Evolutionary conservation across 306 rosid species (phyloP).

Genomic region (Castanea crenata): DNA sequence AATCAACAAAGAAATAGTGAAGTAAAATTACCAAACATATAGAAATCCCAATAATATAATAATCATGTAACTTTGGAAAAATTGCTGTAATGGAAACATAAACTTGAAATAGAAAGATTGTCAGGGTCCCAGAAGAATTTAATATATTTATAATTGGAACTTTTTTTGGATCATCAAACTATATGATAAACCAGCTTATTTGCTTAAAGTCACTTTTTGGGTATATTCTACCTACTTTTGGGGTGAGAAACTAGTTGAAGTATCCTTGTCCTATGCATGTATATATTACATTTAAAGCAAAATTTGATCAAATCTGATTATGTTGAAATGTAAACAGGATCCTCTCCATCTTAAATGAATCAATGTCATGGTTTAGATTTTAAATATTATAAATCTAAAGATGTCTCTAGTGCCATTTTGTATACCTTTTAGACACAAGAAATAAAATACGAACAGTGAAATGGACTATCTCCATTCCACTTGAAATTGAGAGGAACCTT

Average conservation of each 20-base stretch:
- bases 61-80: background rate
- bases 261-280: background rate
- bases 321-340: background rate
- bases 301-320: background rate
- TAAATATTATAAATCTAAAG: no score
- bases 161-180: no score
- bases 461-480: no score
- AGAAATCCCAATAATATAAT: conserved; percentile 11
- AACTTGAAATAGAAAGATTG: background rate
- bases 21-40: conserved; percentile 7
- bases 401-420: no score
- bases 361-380: background rate
- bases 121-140: no score
- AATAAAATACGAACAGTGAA: no score
- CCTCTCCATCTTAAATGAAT: background rate
- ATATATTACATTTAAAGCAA: background rate
- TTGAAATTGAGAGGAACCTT: no score
- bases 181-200: no score
- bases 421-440: no score
- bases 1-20: background rate
- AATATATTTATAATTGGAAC: no score
- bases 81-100: background rate
- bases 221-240: background rate
- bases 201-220: background rate
- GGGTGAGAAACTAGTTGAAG: background rate